Conservation (phyloP, 805 yeast species). For the Clavispora phyllophila region DNA sequence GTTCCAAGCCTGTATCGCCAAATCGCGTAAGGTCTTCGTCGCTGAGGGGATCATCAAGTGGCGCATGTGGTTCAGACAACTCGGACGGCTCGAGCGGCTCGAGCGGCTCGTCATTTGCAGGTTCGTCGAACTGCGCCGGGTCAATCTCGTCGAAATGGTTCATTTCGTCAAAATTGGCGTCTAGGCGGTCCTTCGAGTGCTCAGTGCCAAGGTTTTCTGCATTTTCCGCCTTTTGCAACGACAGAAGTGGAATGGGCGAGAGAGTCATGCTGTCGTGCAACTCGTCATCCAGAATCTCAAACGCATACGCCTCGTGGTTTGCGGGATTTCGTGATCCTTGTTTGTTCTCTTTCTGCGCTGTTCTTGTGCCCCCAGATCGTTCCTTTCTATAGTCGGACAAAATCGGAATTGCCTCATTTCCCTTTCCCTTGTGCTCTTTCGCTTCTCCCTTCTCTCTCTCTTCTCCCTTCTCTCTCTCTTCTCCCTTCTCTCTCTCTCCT, state of each 20-base stretch:
- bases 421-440: too few species aligned
- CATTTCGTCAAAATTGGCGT: too few species aligned
- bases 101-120: too few species aligned
- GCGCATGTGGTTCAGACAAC: neutral
- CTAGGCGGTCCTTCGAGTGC: too few species aligned
- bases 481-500: neutral
- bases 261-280: neutral
- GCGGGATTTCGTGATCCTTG: neutral
- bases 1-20: neutral
- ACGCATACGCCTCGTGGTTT: neutral
- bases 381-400: too few species aligned
- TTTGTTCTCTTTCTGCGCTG: too few species aligned
- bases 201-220: neutral
- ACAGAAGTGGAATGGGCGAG: conserved; percentile 2
- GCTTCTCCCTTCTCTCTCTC: too few species aligned
- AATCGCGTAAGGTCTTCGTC: neutral
- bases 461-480: neutral
- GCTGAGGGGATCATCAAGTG: neutral
- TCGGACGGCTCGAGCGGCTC: too few species aligned
- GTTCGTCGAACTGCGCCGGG: neutral
- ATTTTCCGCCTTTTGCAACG: neutral
- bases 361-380: too few species aligned
- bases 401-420: too few species aligned
- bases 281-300: neutral
- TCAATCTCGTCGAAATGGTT: neutral